These are phyloP conservation scores for Tausonia pullulans DNA, from an alignment of 1,284 basidiomycete genomes.

Conservation along the genomic window DNA sequence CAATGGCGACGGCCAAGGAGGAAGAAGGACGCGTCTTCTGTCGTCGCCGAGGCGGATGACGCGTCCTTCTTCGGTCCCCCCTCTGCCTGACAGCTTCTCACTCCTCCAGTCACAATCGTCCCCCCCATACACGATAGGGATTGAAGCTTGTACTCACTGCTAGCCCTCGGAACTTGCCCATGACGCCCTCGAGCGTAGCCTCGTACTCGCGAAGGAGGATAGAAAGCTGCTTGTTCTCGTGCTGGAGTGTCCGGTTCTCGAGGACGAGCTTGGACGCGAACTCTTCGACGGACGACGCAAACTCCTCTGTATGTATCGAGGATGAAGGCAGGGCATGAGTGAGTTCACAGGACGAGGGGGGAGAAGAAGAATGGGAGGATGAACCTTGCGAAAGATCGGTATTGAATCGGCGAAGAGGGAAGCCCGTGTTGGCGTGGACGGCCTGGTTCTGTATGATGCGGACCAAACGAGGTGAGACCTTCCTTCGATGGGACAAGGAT, in stretches of 20 bases:
- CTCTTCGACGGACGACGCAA: constrained; percentile 85
- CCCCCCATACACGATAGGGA: too few species aligned
- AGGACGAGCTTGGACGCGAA: constrained; percentile 80
- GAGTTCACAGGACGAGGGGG: background rate
- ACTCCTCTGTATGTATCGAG: constrained; percentile 51
- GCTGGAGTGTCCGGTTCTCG: constrained; percentile 81
- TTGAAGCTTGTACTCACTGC: constrained; percentile 47
- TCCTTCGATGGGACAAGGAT: background rate
- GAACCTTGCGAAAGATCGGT: constrained; percentile 80
- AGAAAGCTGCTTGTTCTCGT: constrained; percentile 91
- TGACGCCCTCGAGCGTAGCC: constrained; percentile 85
- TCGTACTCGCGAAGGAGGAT: constrained; percentile 88
- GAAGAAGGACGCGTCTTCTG: too few species aligned
- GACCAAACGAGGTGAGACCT: background rate
- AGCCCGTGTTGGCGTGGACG: constrained; percentile 63
- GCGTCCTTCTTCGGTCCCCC: too few species aligned
- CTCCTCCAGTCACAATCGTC: too few species aligned
- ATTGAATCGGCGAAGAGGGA: constrained; percentile 77
- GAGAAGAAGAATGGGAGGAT: background rate
- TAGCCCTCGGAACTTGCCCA: constrained; percentile 89
- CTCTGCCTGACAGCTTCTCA: too few species aligned
- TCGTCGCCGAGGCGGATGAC: too few species aligned
- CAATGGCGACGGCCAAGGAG: background rate
- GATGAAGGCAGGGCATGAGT: background rate
- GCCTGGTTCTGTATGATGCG: constrained; percentile 55